Base-by-base conservation (phyloP, 2,329 filamentous ascomycete species). In the Colletotrichum sp. region DNA sequence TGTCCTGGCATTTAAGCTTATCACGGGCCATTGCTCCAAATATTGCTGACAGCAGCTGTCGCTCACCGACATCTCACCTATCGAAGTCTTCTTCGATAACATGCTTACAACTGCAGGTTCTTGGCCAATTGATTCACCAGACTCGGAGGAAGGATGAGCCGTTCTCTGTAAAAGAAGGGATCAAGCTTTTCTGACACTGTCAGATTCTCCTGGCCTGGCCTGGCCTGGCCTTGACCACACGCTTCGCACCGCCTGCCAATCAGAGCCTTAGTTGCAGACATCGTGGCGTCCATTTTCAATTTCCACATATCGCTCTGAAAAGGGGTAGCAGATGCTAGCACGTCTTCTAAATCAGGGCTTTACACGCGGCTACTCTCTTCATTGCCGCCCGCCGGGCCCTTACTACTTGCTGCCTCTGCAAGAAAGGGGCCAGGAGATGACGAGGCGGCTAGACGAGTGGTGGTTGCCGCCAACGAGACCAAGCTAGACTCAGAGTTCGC, bases 121-220 rank as follows among this genome's bases (percentile, higher is more conserved):
- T 30, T 32, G 59, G 9, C 18, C 26, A 62, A 62, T 62, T 28
- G 18, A 24, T 21, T 21, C 15, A 64, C 7, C 5, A 13, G 21
- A 39, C 8, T 26, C 21, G 12, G 60, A 28, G 34, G 15, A 39
- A 59, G 21, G 55, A 69, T 44, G 55, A 44, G 2, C 32, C 2
- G 52, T 34, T 55, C 57, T 21, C 32, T 44, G 13, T 12, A 21
- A 44, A 30, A 39, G 32, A 62, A 69, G 18, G 2, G 44, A 57
- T 68, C 65, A 76, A 73, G 73, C 73, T 76, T 73, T 76, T 59
- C 59, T 39, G 72, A 13, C 52, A 71, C 59, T 69, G 57, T 28
- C 70, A 73, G 44, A 32, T 49, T 21, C 59, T 32, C 24, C 34
- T 36, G 55, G 69, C 26, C 18, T 24, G 10, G 71, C 21, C 63